Evolutionary conservation across 495 filamentous ascomycete species (phyloP).

Genomic region (Podospora bellae-mahoneyi): DNA sequence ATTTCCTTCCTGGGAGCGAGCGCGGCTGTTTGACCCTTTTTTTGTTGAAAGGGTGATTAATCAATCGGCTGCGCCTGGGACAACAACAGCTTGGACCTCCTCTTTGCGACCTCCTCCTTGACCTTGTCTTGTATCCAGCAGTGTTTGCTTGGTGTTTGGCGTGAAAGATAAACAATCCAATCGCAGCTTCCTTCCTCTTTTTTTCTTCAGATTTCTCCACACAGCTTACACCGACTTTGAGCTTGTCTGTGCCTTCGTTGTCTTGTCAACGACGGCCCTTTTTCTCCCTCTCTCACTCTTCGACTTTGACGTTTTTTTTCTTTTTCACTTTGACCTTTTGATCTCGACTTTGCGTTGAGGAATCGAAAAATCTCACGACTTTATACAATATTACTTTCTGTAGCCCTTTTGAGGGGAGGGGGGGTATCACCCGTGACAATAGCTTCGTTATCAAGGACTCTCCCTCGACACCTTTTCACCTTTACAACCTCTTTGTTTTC

Average conservation of each 20-base stretch:
- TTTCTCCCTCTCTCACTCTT: background rate
- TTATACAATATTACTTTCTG: background rate
- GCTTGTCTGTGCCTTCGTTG: background rate
- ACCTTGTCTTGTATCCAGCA: background rate
- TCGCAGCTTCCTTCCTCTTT: background rate
- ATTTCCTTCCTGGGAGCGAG: background rate
- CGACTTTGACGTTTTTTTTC: background rate
- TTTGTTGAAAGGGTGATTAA: background rate
- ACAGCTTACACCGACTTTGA: background rate
- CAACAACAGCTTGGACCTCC: background rate
- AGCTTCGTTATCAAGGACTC: background rate
- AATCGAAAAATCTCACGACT: background rate
- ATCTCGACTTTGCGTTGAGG: constrained; percentile 3
- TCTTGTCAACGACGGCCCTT: background rate
- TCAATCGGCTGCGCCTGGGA: background rate
- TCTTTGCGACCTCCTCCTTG: background rate
- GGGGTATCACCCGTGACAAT: background rate
- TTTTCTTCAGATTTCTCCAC: background rate
- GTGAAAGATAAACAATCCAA: background rate
- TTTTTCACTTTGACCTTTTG: background rate
- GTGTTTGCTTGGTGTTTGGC: background rate
- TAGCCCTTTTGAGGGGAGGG: background rate
- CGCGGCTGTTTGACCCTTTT: background rate
- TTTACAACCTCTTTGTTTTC: background rate
- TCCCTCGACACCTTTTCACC: background rate